These are phyloP conservation scores for Pyrenophora seminiperda DNA, from an alignment of 2,329 filamentous ascomycete genomes.

Conservation along the genomic window DNA sequence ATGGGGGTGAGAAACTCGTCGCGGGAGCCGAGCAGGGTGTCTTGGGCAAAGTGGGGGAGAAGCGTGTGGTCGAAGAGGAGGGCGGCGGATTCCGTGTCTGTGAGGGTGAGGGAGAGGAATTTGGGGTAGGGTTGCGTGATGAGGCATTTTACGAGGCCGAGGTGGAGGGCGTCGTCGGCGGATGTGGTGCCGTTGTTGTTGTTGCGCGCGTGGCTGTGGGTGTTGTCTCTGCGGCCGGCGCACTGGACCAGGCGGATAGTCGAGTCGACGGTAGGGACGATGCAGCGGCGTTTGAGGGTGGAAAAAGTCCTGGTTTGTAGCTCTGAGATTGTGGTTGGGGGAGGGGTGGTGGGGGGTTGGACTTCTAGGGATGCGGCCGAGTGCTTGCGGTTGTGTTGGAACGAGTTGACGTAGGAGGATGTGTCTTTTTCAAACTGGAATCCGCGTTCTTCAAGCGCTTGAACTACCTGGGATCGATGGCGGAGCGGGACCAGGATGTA, in stretches of 20 bases:
- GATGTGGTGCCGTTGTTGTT: slow-evolving; percentile 38
- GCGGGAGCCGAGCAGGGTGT: slow-evolving; percentile 76
- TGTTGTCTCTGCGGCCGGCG: slow-evolving; percentile 64
- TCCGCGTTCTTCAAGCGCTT: slow-evolving; percentile 75
- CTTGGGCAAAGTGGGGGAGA: slow-evolving; percentile 60
- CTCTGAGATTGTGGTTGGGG: slow-evolving; percentile 76
- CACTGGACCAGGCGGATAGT: slow-evolving; percentile 79
- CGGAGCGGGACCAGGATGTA: slow-evolving; percentile 89
- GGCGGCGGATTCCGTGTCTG: slow-evolving; percentile 74
- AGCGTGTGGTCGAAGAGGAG: slow-evolving; percentile 73
- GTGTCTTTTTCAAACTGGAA: slow-evolving; percentile 76
- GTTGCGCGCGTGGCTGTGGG: slow-evolving; percentile 31
- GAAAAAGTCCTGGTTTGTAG: slow-evolving; percentile 82
- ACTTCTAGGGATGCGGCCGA: slow-evolving; percentile 55
- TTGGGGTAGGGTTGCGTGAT: slow-evolving; percentile 59
- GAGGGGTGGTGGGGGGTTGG: slow-evolving; percentile 69
- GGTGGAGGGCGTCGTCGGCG: slow-evolving; percentile 53
- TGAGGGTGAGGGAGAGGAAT: slow-evolving; percentile 76
- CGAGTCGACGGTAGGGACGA: slow-evolving; percentile 72
- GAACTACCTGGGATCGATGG: slow-evolving; percentile 73
- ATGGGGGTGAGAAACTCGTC: slow-evolving; percentile 80
- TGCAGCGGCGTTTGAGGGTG: slow-evolving; percentile 76
- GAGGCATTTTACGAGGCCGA: slow-evolving; percentile 56
- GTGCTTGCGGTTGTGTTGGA: slow-evolving; percentile 56
- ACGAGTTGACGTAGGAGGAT: slow-evolving; percentile 66